A percentile compares a stretch with the other conserved stretches of the same genome.
These are phyloP conservation scores for Colletotrichum cordylinicola DNA, from an alignment of 2,329 filamentous ascomycete genomes.

Conservation along the genomic window DNA sequence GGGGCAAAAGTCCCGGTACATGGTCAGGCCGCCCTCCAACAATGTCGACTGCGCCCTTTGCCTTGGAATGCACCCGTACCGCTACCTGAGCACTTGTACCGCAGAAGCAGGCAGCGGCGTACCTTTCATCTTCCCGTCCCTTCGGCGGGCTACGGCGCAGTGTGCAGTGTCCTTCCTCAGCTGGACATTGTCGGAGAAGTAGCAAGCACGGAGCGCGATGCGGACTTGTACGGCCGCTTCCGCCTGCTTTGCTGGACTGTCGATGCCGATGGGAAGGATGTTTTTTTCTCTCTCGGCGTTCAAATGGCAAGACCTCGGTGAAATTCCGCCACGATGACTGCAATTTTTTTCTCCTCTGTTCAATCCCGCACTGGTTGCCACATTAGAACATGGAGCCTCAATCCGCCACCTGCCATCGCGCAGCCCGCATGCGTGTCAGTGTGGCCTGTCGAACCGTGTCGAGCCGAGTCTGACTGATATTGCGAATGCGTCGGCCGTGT, in stretches of 20 bases:
- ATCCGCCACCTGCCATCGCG: not conserved
- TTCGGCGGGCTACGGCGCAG: not conserved
- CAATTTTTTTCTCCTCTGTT: not conserved
- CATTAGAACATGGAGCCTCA: not conserved
- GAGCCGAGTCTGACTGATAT: not conserved
- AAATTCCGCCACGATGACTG: not conserved
- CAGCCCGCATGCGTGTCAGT: not conserved
- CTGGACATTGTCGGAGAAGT: not conserved
- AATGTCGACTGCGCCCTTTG: not conserved
- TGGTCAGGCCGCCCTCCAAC: not conserved
- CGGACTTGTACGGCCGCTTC: not conserved
- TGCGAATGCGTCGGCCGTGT: not conserved
- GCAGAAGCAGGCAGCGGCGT: not conserved
- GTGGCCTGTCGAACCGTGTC: not conserved
- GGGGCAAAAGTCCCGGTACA: not conserved
- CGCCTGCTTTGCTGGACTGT: not conserved
- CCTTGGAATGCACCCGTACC: not conserved
- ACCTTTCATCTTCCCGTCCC: not conserved
- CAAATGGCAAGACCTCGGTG: constrained; percentile 4
- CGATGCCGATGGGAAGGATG: not conserved
- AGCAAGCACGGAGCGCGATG: not conserved
- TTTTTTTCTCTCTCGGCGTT: not conserved
- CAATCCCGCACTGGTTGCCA: not conserved
- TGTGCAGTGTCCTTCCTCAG: not conserved
- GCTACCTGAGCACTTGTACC: not conserved